phyloP scores from a whole-genome alignment of 331 rosid genomes.

The Erythrophleum ivorense region DNA sequence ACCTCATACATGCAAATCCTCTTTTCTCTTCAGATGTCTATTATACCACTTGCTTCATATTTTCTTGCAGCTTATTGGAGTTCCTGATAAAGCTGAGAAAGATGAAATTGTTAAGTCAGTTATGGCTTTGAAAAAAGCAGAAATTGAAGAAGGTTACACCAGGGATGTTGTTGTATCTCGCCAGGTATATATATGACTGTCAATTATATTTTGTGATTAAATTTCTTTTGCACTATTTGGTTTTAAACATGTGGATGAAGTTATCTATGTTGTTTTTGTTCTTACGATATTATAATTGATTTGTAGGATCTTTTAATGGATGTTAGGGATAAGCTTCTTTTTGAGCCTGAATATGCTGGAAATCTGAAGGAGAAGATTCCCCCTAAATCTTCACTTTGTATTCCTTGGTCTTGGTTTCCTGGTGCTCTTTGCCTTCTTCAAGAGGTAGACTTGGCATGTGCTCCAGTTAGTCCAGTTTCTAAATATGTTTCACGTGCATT shows the following conservation, averaged over 20 bases:
- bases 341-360: slow-evolving; percentile 95
- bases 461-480: slow-evolving; percentile 23
- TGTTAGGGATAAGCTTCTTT: slow-evolving; percentile 95
- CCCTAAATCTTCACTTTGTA: slow-evolving; percentile 78
- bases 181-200: slow-evolving; percentile 55
- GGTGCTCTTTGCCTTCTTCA: slow-evolving; percentile 95
- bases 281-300: slow-evolving; percentile 33
- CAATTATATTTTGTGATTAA: neutral
- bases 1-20: slow-evolving; percentile 1
- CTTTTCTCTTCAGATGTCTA: slow-evolving; percentile 33
- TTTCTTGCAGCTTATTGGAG: slow-evolving; percentile 84
- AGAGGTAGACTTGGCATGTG: slow-evolving; percentile 63
- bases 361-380: slow-evolving; percentile 76
- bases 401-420: slow-evolving; percentile 94
- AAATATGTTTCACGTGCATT: neutral
- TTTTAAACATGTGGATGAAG: neutral
- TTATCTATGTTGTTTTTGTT: slow-evolving; percentile 25
- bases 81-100: slow-evolving; percentile 84
- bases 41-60: slow-evolving; percentile 29
- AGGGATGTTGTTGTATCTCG: slow-evolving; percentile 76
- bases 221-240: slow-evolving; percentile 31
- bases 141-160: slow-evolving; percentile 92
- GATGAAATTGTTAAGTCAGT: slow-evolving; percentile 96
- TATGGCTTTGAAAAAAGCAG: slow-evolving; percentile 79
- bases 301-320: slow-evolving; percentile 87